A percentile compares a stretch with the other conserved stretches of the same genome.
Evolutionary conservation across 2,329 filamentous ascomycete species (phyloP).

Genomic region (Nigrospora sphaerica): DNA sequence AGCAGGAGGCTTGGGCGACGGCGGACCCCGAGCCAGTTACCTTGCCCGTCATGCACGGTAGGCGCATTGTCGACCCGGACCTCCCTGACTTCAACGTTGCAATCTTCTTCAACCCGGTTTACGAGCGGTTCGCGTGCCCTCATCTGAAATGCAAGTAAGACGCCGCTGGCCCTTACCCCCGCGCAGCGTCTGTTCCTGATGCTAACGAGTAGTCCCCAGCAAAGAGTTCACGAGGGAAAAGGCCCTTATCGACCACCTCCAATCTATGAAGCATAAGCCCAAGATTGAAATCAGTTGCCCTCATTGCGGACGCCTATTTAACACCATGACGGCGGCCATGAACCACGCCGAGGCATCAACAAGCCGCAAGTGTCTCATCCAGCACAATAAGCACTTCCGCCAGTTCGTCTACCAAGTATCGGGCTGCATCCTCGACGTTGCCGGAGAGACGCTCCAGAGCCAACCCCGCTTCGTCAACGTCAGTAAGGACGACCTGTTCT

Average conservation of each 20-base stretch:
- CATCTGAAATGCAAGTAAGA: constrained; percentile 40
- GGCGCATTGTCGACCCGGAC: constrained; percentile 33
- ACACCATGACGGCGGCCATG: constrained; percentile 32
- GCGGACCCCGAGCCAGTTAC: constrained; percentile 4
- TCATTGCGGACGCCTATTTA: constrained; percentile 34
- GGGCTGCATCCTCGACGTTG: constrained; percentile 26
- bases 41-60: constrained; percentile 1
- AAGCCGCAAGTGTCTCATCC: constrained; percentile 32
- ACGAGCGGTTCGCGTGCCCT: constrained; percentile 46
- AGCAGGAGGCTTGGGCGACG: background rate
- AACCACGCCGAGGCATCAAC: constrained; percentile 39
- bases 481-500: too few species aligned
- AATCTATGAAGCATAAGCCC: constrained; percentile 30
- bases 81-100: constrained; percentile 37
- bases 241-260: constrained; percentile 34
- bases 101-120: constrained; percentile 35
- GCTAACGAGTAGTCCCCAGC: constrained; percentile 19
- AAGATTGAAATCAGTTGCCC: constrained; percentile 32
- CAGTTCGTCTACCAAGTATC: constrained; percentile 31
- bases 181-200: background rate
- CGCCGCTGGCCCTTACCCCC: background rate
- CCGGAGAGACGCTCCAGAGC: too few species aligned
- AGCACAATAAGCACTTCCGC: constrained; percentile 29
- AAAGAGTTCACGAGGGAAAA: constrained; percentile 28
- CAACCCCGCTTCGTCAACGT: too few species aligned